These are phyloP conservation scores for Colletotrichum tropicicola DNA, from an alignment of 2,329 filamentous ascomycete genomes.

Conservation along the genomic window DNA sequence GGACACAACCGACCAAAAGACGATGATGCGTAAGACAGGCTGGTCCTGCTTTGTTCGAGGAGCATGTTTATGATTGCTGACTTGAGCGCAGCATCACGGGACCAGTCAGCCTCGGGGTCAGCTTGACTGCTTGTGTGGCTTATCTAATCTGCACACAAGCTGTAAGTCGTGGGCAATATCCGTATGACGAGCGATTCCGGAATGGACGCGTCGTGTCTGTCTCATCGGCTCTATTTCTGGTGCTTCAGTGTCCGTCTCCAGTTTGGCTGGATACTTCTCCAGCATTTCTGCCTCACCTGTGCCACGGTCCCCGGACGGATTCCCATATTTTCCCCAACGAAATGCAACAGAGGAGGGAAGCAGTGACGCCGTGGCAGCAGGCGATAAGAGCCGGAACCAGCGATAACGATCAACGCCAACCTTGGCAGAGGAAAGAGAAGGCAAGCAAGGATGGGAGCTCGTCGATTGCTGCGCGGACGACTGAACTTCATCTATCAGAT, in stretches of 20 bases:
- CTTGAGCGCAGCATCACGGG: constrained; percentile 1
- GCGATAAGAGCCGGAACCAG: background rate
- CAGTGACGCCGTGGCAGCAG: constrained; percentile 8
- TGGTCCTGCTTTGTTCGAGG: background rate
- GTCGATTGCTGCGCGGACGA: background rate
- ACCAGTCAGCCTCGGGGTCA: constrained; percentile 11
- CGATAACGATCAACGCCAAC: constrained; percentile 14
- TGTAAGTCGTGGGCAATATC: constrained; percentile 3
- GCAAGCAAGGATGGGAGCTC: constrained; percentile 25
- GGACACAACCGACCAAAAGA: background rate
- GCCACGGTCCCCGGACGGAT: constrained; percentile 9
- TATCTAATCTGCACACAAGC: constrained; percentile 7
- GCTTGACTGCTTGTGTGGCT: no score
- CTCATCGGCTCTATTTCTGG: constrained; percentile 14
- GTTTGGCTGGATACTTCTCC: constrained; percentile 14
- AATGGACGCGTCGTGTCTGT: background rate
- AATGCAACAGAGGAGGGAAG: constrained; percentile 1
- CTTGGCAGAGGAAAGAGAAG: background rate
- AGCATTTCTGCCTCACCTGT: constrained; percentile 27
- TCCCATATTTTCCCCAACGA: background rate
- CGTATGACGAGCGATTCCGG: no score
- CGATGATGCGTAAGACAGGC: constrained; percentile 3
- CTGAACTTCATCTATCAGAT: constrained; percentile 22
- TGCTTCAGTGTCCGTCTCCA: background rate
- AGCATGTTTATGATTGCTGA: background rate